Base-by-base conservation (phyloP, 2,329 filamentous ascomycete species). In the Diaporthe destruens region DNA sequence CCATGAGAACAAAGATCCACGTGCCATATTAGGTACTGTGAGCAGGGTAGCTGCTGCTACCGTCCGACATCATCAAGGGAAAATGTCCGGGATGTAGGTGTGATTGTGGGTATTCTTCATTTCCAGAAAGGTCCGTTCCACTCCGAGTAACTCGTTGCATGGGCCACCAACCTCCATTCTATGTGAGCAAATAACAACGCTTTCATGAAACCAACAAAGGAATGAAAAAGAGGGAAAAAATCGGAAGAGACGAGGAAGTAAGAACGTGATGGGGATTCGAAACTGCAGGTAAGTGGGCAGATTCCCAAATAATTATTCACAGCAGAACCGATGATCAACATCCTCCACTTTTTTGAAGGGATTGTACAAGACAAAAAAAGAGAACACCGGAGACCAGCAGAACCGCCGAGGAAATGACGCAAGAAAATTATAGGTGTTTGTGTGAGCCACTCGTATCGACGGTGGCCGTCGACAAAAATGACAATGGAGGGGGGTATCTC, bases 401-500 rank as follows among this genome's bases (percentile, higher is more conserved):
- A 25, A 66, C 47, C 47, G 61, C 61, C 61, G 61, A 39, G 20
- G 25, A 66, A 66, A 66, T 53, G 47, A 66, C 61, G 57, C 53
- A 72, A 69, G 71, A 56, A 42, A 54, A 69, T 72, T 53, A 55
- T 53, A 55, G 53, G 53, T 47, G 56, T 57, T 72, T 63, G 54
- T 69, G 34, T 69, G 55, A 47, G 63, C 51, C 47, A 70, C 36
- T 47, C n/a, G 49, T 20, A 47, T 65, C 51, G 51, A 72, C 47
- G 56, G 47, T 49, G 25, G 25, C 11, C 56, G 34, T 49, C 36
- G 16, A 72, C n/a, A 51, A 63, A 61, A 66, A 49, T 36, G 65
- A 51, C 53, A 70, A 70, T 44, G 39, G 55, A 47, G 57, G 70
- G 61, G 72, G 72, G 72, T 74, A 74, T 74, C 72, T 74, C 72